Conservation (phyloP, 2,329 filamentous ascomycete species). For the Scedosporium minutisporum region DNA sequence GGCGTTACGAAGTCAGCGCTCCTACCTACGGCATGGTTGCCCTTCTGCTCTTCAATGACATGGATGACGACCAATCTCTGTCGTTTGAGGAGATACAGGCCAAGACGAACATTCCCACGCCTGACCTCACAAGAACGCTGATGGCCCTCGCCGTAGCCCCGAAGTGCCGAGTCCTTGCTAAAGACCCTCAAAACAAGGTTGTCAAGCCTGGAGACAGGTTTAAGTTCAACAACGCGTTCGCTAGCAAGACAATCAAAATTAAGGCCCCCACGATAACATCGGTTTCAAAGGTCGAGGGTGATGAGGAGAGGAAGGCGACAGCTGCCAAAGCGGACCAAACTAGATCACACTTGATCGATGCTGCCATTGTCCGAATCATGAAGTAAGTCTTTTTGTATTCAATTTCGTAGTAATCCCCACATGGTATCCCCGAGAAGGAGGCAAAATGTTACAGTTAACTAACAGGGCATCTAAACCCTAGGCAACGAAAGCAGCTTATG, state of each 20-base stretch:
- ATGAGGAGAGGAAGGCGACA: constrained; percentile 57
- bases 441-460: background rate
- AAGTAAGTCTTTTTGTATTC: constrained; percentile 52
- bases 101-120: constrained; percentile 65
- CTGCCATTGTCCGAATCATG: constrained; percentile 73
- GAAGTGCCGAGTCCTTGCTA: constrained; percentile 72
- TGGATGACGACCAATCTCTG: constrained; percentile 41
- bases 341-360: constrained; percentile 62
- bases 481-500: constrained; percentile 61
- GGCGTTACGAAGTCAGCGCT: constrained; percentile 82
- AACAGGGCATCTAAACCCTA: constrained; percentile 26
- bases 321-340: constrained; percentile 68
- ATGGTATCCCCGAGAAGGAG: background rate
- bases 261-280: constrained; percentile 79
- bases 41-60: constrained; percentile 78
- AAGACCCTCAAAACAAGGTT: constrained; percentile 70
- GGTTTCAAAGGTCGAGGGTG: constrained; percentile 75
- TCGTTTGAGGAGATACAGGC: constrained; percentile 72
- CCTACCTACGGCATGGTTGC: constrained; percentile 90
- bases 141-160: constrained; percentile 74
- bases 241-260: constrained; percentile 75
- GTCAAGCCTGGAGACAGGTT: constrained; percentile 72
- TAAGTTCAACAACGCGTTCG: constrained; percentile 71
- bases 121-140: constrained; percentile 67
- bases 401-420: background rate